phyloP scores from a whole-genome alignment of 495 filamentous ascomycete species.

The Penicillium silybi region DNA sequence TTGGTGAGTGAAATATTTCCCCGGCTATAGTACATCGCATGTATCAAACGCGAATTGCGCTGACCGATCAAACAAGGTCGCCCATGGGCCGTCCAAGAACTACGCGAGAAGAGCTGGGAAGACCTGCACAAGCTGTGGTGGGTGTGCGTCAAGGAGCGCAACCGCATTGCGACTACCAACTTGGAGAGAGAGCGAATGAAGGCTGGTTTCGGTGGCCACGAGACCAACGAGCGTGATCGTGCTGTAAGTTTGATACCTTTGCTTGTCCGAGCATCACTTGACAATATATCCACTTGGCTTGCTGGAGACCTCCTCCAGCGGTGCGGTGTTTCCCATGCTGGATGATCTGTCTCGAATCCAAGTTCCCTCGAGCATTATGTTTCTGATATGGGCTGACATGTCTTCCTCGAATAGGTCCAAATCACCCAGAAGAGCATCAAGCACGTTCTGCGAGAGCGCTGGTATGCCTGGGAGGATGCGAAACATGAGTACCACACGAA shows the following conservation, averaged over 20 bases:
- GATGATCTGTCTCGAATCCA: background rate
- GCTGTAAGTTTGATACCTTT: constrained; percentile 51
- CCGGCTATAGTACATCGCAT: background rate
- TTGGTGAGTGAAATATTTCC: constrained; percentile 49
- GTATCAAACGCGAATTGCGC: constrained; percentile 1
- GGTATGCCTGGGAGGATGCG: constrained; percentile 87
- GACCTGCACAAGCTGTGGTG: constrained; percentile 93
- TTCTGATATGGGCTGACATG: background rate
- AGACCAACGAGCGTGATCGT: constrained; percentile 53
- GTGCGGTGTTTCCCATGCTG: background rate
- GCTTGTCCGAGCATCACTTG: background rate
- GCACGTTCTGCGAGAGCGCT: constrained; percentile 80
- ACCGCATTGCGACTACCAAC: constrained; percentile 75
- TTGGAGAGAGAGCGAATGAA: constrained; percentile 60
- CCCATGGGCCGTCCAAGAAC: constrained; percentile 81
- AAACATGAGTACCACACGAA: constrained; percentile 55
- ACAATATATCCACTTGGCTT: background rate
- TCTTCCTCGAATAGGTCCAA: constrained; percentile 49
- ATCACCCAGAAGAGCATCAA: constrained; percentile 75
- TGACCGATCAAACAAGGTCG: constrained; percentile 51
- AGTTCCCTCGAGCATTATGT: background rate
- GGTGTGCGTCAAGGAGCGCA: constrained; percentile 89
- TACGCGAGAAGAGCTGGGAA: constrained; percentile 86
- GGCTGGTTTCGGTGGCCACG: constrained; percentile 64
- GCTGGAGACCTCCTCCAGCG: background rate